phyloP scores from a whole-genome alignment of 2,329 filamentous ascomycete genomes.

The Aspergillus melleus region DNA sequence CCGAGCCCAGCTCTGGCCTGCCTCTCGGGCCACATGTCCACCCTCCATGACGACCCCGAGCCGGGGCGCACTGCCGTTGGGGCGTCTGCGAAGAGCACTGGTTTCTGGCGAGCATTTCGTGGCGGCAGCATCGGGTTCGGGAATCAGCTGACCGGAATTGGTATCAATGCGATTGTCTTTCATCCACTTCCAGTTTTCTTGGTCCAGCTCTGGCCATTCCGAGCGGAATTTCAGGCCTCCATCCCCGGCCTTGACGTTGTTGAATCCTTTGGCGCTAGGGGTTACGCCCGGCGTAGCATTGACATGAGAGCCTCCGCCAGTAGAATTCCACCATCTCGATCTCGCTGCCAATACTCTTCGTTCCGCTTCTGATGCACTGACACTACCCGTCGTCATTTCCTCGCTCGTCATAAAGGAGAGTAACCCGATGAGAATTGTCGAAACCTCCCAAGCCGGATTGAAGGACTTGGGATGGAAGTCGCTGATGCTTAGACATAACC shows the following conservation, averaged over 20 bases:
- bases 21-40: conserved; percentile 70
- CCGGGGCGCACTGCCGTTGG: conserved; percentile 53
- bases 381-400: conserved; percentile 94
- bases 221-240: conserved; percentile 84
- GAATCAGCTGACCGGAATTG: conserved; percentile 68
- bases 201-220: conserved; percentile 88
- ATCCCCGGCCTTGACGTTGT: conserved; percentile 81
- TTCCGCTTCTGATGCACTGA: conserved; percentile 75
- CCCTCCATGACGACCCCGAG: conserved; percentile 73
- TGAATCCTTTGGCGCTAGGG: conserved; percentile 67
- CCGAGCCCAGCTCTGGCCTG: conserved; percentile 77
- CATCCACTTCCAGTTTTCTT: conserved; percentile 92
- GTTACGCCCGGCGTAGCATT: conserved; percentile 52
- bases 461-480: conserved; percentile 98
- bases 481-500: conserved; percentile 91
- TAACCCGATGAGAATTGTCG: conserved; percentile 90
- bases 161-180: conserved; percentile 76
- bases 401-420: conserved; percentile 98
- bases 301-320: conserved; percentile 74
- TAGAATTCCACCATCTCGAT: conserved; percentile 95
- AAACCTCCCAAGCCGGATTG: conserved; percentile 98
- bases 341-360: conserved; percentile 73
- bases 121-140: conserved; percentile 54
- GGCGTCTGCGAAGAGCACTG: conserved; percentile 65
- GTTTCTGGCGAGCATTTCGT: conserved; percentile 60